Percentiles rank a stretch among this genome's conserved stretches.
Evolutionary conservation across 2,329 filamentous ascomycete genomes (phyloP).

Genomic region (Curvularia spicifera): DNA sequence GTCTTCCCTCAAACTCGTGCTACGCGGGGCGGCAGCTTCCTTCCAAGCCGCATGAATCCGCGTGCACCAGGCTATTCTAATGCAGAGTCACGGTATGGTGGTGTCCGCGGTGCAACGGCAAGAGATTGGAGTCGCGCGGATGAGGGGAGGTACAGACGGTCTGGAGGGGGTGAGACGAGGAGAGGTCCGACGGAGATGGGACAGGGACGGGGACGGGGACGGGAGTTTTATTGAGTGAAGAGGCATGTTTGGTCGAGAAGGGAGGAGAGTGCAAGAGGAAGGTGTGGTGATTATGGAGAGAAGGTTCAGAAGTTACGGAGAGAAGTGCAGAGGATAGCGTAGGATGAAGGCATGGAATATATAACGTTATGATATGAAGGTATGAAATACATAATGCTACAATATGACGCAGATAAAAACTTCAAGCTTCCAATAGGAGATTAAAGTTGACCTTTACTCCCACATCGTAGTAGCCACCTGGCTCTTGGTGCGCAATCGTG

Average conservation of each 20-base stretch:
- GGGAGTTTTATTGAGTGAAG: not conserved
- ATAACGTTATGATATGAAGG: too few relatives aligned
- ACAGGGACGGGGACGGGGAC: too few relatives aligned
- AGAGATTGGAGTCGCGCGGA: conserved; percentile 10
- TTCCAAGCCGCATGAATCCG: conserved; percentile 12
- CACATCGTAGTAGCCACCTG: not conserved
- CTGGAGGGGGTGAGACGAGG: conserved; percentile 9
- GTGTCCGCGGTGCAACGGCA: not conserved
- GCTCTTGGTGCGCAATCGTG: not conserved
- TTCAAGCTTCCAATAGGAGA: too few relatives aligned
- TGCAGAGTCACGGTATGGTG: conserved; percentile 5
- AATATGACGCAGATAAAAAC: too few relatives aligned
- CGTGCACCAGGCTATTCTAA: conserved; percentile 1
- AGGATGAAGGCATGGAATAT: too few relatives aligned
- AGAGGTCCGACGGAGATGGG: not conserved
- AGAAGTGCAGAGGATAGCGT: too few relatives aligned
- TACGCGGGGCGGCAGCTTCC: conserved; percentile 1
- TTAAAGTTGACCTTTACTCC: too few relatives aligned
- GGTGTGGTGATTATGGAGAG: too few relatives aligned
- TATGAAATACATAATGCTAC: too few relatives aligned
- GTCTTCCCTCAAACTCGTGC: too few relatives aligned
- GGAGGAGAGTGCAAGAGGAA: too few relatives aligned
- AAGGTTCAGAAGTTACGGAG: too few relatives aligned
- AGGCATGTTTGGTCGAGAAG: not conserved
- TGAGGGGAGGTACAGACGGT: conserved; percentile 7